Conservation (phyloP, 2,329 filamentous ascomycete species). For the Paracoccidioides brasiliensis region DNA sequence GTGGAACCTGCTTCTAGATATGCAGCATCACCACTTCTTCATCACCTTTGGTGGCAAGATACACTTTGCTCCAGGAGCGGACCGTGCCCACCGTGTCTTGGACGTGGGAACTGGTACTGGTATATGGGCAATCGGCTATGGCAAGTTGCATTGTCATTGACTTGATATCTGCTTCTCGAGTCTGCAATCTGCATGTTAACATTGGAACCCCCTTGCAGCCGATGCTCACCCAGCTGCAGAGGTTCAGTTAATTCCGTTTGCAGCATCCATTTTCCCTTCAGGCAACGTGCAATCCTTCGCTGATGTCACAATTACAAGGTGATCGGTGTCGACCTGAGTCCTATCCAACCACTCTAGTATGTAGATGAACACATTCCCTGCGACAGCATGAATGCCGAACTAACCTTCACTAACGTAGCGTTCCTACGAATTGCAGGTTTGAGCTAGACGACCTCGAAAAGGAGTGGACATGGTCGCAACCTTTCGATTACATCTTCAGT, state of each 20-base stretch:
- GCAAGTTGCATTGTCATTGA: conserved; percentile 16
- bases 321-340: conserved; percentile 16
- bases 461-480: conserved; percentile 27
- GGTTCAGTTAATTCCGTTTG: background rate
- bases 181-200: background rate
- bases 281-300: background rate
- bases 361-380: background rate
- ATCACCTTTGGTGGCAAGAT: conserved; percentile 18
- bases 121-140: conserved; percentile 26
- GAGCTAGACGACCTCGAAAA: conserved; percentile 33
- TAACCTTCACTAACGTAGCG: conserved; percentile 6
- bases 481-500: conserved; percentile 30
- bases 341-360: conserved; percentile 14
- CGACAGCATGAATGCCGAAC: background rate
- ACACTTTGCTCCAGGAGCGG: conserved; percentile 17
- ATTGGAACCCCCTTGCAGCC: background rate
- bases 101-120: conserved; percentile 27
- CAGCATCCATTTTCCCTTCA: background rate
- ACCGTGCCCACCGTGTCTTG: conserved; percentile 14
- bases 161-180: conserved; percentile 14
- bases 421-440: conserved; percentile 32
- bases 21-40: conserved; percentile 18
- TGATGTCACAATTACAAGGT: conserved; percentile 6
- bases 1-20: background rate
- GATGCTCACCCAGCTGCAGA: conserved; percentile 3